Evolutionary conservation across 176 grass and related monocot genomes (phyloP).

Genomic region (Rhipidocladum racemiflorum): DNA sequence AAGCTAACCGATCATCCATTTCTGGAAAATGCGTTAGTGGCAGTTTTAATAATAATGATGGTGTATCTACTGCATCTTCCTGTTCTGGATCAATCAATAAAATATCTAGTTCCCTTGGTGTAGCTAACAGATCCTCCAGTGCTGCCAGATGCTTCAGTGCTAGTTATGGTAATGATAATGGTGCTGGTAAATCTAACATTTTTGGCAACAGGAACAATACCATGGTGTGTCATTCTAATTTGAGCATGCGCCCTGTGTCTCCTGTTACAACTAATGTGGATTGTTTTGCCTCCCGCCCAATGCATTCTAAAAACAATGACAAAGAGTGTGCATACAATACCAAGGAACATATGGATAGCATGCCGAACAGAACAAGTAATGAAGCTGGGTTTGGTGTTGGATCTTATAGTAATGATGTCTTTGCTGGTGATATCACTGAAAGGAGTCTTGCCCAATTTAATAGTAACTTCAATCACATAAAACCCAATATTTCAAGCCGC

Average conservation of each 20-base stretch:
- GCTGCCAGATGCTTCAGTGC: constrained; percentile 27
- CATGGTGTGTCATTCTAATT: constrained; percentile 20
- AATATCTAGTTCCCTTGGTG: constrained; percentile 21
- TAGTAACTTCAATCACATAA: constrained; percentile 38
- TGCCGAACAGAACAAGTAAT: constrained; percentile 36
- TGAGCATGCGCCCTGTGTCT: constrained; percentile 23
- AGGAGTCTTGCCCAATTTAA: constrained; percentile 41
- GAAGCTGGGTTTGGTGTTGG: constrained; percentile 26
- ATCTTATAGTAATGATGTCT: constrained; percentile 24
- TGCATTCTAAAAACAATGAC: constrained; percentile 35
- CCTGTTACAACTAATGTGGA: constrained; percentile 31
- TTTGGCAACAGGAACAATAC: constrained; percentile 35
- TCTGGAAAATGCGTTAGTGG: constrained; percentile 42
- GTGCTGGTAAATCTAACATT: constrained; percentile 20
- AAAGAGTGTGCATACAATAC: constrained; percentile 12
- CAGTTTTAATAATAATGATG: constrained; percentile 39
- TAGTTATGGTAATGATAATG: constrained; percentile 33
- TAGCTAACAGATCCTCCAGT: constrained; percentile 14
- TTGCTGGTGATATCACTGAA: constrained; percentile 24
- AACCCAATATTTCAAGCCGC: constrained; percentile 22
- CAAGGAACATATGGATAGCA: constrained; percentile 34
- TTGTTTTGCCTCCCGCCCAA: constrained; percentile 16
- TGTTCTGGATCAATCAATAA: constrained; percentile 35
- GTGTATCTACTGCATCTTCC: constrained; percentile 24
- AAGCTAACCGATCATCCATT: constrained; percentile 31